Percentiles rank a stretch among this genome's conserved stretches.
These are phyloP conservation scores for Venturia oleaginea DNA, from an alignment of 2,329 filamentous ascomycete species.

Conservation along the genomic window DNA sequence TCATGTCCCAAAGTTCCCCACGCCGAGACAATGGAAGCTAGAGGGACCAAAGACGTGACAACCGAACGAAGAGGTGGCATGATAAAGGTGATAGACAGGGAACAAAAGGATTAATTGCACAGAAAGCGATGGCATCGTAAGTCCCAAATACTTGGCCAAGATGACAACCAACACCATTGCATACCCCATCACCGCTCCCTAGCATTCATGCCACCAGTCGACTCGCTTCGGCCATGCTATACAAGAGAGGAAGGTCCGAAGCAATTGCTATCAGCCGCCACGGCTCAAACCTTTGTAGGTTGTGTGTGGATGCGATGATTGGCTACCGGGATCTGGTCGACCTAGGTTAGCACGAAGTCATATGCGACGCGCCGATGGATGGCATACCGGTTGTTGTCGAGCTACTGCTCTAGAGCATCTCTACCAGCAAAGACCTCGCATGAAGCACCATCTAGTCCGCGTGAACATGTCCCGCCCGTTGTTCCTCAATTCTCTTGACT, in stretches of 20 bases:
- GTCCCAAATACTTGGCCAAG: not conserved
- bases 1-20: constrained; percentile 48
- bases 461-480: not conserved
- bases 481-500: not conserved
- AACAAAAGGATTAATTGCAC: not conserved
- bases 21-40: constrained; percentile 22
- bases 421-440: not conserved
- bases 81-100: not conserved
- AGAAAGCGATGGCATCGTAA: not conserved
- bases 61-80: not conserved
- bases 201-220: not conserved
- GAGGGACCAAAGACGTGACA: not conserved
- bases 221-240: not conserved
- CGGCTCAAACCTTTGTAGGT: not conserved
- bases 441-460: not conserved
- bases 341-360: not conserved
- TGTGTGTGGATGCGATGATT: not conserved
- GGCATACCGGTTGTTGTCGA: not conserved
- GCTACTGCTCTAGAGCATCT: not conserved
- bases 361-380: not conserved
- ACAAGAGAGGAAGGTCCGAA: not conserved
- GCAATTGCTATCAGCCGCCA: not conserved
- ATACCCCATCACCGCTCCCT: not conserved
- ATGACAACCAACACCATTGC: not conserved
- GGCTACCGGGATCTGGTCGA: not conserved